These are phyloP conservation scores for Boletus rufocinnamomeus DNA, from an alignment of 768 basidiomycete genomes.

Conservation along the genomic window DNA sequence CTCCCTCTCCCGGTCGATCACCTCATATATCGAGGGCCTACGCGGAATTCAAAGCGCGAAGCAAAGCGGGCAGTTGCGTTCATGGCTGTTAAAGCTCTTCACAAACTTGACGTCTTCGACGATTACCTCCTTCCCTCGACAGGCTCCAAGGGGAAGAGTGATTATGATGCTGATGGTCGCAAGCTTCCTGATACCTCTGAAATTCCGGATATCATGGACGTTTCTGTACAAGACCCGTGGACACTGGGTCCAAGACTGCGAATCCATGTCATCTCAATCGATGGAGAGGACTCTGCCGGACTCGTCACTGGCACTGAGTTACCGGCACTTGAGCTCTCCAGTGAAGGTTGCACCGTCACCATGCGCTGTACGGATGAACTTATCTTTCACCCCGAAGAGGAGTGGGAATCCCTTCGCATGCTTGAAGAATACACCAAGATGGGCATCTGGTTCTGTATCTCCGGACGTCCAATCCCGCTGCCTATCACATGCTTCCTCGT, in stretches of 20 bases:
- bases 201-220: constrained; percentile 57
- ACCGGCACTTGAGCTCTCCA: constrained; percentile 45
- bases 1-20: constrained; percentile 59
- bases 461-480: constrained; percentile 52
- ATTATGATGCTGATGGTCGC: constrained; percentile 56
- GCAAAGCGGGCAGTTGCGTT: constrained; percentile 85
- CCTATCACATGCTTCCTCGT: constrained; percentile 65
- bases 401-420: constrained; percentile 46
- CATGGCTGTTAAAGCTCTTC: constrained; percentile 68
- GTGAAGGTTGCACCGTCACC: constrained; percentile 32
- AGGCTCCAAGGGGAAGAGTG: constrained; percentile 47
- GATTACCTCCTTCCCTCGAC: constrained; percentile 78
- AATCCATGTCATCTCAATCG: constrained; percentile 61
- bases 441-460: constrained; percentile 64
- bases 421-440: constrained; percentile 69
- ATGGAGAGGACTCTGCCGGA: constrained; percentile 53
- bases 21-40: constrained; percentile 60
- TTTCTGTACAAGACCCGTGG: constrained; percentile 69
- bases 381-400: constrained; percentile 50
- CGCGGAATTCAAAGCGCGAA: constrained; percentile 68
- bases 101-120: constrained; percentile 74
- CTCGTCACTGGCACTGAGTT: constrained; percentile 68
- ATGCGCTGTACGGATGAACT: constrained; percentile 51
- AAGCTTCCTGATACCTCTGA: constrained; percentile 44
- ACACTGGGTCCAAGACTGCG: constrained; percentile 55